Evolutionary conservation across 164 flowering plant species (phyloP), one percentile per base, ranked within the genome.

Genomic region (Vitis amurensis): DNA sequence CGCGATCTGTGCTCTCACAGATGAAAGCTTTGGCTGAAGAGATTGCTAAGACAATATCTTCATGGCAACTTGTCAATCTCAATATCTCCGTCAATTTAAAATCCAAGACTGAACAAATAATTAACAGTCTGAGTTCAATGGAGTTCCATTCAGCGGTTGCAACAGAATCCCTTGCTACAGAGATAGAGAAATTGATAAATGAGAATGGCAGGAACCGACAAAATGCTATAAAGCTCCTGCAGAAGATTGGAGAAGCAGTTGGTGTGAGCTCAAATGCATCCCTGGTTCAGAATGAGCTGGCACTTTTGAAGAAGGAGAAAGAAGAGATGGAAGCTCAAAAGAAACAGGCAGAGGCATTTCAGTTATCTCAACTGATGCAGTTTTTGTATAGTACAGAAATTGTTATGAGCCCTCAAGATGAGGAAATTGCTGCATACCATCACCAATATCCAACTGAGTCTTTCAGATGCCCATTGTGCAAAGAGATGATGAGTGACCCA

Each of bases 291-390:
- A 55, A 62, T 50, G 78, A 75, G 74, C 37, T 75, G 68, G 68
- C 12, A 16, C 66, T 71, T 55, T 53, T 75, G 71, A 70, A 75
- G 71, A 44, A 50, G 30, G 71, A 75, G 61, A 75, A 75, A 48
- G 64, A 66, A 44, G 74, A 75, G 15, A 61, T 75, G 78, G 74
- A 75, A 56, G 68, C 62, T 10, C 67, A 67, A 15, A 75, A 75
- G 78, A 75, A 75, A 67, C 78, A 71, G 51, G 78, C 71, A 4
- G 78, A 75, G 71, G 74, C 74, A 31, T 68, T 75, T 50, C 74
- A 75, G 61, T 62, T 75, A 55, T 61, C 78, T 31, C 78, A 75
- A 57, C 50, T 75, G 59, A 71, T 75, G 37, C 71, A 75, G 63
- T 62, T 75, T 55, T 19, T 75, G 53, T 61, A 66, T 53, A 75